Base-by-base conservation (phyloP, 163 green algal species). In the Scenedesmus sp. region DNA sequence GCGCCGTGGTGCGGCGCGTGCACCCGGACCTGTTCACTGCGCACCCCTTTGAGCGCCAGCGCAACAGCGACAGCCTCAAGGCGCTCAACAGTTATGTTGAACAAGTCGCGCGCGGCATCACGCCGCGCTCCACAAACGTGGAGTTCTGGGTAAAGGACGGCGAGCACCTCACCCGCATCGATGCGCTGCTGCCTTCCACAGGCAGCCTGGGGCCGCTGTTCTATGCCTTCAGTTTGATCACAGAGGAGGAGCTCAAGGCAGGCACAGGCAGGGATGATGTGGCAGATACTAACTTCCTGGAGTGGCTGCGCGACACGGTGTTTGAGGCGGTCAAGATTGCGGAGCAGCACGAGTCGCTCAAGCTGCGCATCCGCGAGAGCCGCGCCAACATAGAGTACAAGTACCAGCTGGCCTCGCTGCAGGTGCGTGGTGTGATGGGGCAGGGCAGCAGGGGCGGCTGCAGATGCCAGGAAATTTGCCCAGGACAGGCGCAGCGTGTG, bases 11-110 rank as follows among this genome's bases (percentile, higher is more conserved):
- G 4, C 91, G 95, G 62, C 93, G 95, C 55, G 95, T 99, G 2
- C 97, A 99, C 91, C 97, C 97, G 2, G 97, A 99, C 93, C 91
- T 99, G 34, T 99, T 99, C 73, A 88, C 93, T 1, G 92, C 95
- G 3, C 92, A 97, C 67, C 96, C 96, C 0, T 97, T 95, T 66
- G 97, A 98, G 82, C 93, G 95, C 1, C 90, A 95, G 20, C 92
- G 92, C 54, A 99, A 99, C 93, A 95, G 95, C 0, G 96, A 98
- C 88, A 95, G 94, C 4, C 88, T 99, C 1, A 97, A 99, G 95
- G 91, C 93, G 2, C 92, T 99, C 2, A 99, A 99, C 86, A 92
- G 84, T 8, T 99, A 99, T 85, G 94, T 97, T 2, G 97, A 99
- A 77, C 91, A 97, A 62, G 91, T 99, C 5, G 93, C 95, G 7